A percentile compares a stretch with the other conserved stretches of the same genome.
phyloP scores from a whole-genome alignment of 2,329 filamentous ascomycete species.

The Dactylellina drechsleri region DNA sequence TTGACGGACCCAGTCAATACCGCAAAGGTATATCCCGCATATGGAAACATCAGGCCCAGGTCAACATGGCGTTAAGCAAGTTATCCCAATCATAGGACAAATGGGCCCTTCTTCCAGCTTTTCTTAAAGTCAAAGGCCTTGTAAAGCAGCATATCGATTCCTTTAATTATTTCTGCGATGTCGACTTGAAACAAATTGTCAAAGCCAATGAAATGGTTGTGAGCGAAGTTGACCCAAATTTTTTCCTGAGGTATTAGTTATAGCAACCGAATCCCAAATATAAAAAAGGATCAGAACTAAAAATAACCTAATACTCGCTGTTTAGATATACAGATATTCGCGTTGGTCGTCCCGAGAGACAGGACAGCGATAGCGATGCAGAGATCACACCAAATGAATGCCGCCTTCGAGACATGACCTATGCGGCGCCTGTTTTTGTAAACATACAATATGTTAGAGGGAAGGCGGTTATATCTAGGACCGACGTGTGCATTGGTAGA shows the following conservation, averaged over 20 bases:
- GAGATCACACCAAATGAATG: conserved; percentile 96
- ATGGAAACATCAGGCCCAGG: neutral
- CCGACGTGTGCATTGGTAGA: conserved; percentile 80
- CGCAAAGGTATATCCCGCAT: conserved; percentile 61
- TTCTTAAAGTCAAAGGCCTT: conserved; percentile 94
- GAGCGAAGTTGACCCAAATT: conserved; percentile 91
- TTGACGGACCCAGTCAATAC: conserved; percentile 73
- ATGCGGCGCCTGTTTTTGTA: conserved; percentile 91
- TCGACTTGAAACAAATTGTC: conserved; percentile 96
- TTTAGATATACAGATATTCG: conserved; percentile 81
- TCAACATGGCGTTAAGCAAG: neutral
- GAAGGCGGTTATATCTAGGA: conserved; percentile 77
- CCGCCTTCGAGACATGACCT: conserved; percentile 95
- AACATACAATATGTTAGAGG: conserved; percentile 91
- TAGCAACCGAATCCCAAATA: neutral
- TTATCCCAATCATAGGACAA: conserved; percentile 72
- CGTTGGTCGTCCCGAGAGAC: conserved; percentile 81
- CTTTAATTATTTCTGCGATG: conserved; percentile 97
- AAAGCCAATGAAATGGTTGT: conserved; percentile 87
- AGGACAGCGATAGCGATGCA: conserved; percentile 74
- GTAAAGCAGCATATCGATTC: conserved; percentile 99
- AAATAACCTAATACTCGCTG: neutral
- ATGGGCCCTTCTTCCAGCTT: conserved; percentile 96
- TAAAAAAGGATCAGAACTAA: neutral
- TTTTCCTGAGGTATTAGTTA: conserved; percentile 77